phyloP scores from a whole-genome alignment of 2,329 filamentous ascomycete species.

The Tolypocladium album region DNA sequence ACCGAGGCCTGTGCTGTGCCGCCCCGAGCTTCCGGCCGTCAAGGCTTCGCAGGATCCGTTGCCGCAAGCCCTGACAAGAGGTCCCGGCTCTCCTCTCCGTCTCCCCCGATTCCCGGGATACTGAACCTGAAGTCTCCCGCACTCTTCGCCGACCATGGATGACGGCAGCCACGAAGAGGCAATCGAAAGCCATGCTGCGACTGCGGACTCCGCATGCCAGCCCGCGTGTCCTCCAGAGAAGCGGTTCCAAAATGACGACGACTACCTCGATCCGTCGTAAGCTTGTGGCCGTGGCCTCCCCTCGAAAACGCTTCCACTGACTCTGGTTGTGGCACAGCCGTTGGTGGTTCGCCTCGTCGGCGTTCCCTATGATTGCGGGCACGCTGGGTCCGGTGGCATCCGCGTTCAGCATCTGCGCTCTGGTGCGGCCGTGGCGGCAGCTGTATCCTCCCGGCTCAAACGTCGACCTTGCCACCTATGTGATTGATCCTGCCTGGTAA shows the following conservation, averaged over 20 bases:
- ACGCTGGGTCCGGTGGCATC: slow-evolving; percentile 81
- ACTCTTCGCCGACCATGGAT: slow-evolving; percentile 21
- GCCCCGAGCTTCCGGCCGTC: background rate
- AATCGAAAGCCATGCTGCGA: slow-evolving; percentile 22
- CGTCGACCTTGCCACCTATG: slow-evolving; percentile 37
- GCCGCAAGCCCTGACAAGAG: background rate
- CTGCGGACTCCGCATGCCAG: slow-evolving; percentile 13
- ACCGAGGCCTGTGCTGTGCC: background rate
- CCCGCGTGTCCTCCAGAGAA: slow-evolving; percentile 6
- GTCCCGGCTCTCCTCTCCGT: background rate
- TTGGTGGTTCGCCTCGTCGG: slow-evolving; percentile 55
- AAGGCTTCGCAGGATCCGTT: background rate
- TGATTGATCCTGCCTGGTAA: slow-evolving; percentile 62
- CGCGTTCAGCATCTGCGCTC: slow-evolving; percentile 74
- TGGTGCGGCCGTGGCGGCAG: slow-evolving; percentile 72
- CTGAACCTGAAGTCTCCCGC: too few relatives aligned
- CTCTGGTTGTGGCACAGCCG: slow-evolving; percentile 26
- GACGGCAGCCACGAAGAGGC: slow-evolving; percentile 26
- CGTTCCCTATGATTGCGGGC: slow-evolving; percentile 70
- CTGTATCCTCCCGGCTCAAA: slow-evolving; percentile 34
- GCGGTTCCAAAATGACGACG: slow-evolving; percentile 25
- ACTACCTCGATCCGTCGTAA: slow-evolving; percentile 34
- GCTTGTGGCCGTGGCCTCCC: slow-evolving; percentile 1
- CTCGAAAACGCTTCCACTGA: background rate
- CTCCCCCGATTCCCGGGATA: background rate